Evolutionary conservation across 306 rosid species (phyloP), one percentile per base, ranked within the genome.

Genomic region (Rosa chinensis): DNA sequence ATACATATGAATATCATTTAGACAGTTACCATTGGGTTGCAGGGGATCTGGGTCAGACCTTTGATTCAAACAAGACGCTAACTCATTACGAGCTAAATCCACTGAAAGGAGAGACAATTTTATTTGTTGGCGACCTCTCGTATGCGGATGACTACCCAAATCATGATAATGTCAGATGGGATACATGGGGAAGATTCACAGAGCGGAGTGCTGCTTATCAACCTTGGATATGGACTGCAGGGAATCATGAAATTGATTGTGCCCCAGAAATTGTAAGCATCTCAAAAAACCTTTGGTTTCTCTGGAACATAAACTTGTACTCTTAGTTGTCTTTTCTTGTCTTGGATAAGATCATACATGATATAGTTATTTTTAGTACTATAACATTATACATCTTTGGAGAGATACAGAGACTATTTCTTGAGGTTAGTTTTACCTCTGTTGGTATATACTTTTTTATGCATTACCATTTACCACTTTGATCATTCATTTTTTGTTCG

Each of bases 181-280:
- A 94, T 88, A 72, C 91, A 62, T 90, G 92, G 94, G 97, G 90
- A 81, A 91, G 98, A 49, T 92, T 92, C 35, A 13, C 72, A 5
- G 98, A 94, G 84, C 91, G 93, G 79, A 92, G 94, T 66, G 67
- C 13, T 77, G 98, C 98, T 75, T 94, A 92, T 90, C 97, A 94
- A 87, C 96, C 98, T 14, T 94, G 98, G 98, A 87, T 92, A 72
- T 92, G 97, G 97, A 90, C 97, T 6, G 91, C 89, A 32, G 98
- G 98, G 37, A 94, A 94, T 78, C 98, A 94, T 76, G 97, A 94
- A 74, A 50, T 94, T 72, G 97, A 92, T 82, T 89, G 83, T 71
- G 93, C 69, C 20, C 94, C 96, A 4, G 85, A 88, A 75, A 82
- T 94, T 62, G 98, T 94, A 85, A 89, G 89, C 25, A 44, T 82